Base-by-base conservation (phyloP, 106 monocot species). In the Allium fistulosum region DNA sequence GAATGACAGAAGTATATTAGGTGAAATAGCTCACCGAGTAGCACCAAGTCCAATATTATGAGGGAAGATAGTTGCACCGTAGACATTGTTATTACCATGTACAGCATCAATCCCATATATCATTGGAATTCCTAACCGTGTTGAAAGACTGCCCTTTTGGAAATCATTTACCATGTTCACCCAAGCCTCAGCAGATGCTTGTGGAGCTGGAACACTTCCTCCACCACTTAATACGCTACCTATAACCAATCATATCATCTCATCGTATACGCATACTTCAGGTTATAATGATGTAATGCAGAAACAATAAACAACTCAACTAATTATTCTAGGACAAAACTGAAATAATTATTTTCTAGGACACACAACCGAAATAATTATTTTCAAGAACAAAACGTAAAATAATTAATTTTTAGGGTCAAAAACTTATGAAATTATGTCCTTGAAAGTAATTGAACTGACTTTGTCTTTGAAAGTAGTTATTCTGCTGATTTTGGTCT, bases 41-140 rank as follows among this genome's bases (percentile, higher is more conserved):
- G 84, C 84, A 48, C 84, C 84, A 70, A 84, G 80, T 14, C 80
- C 84, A 17, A 84, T 48, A 48, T 84, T 84, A 62, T 84, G 84
- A 69, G 84, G 84, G 58, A 84, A 84, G 64, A 84, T 76, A 16
- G 80, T 80, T 26, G 84, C 80, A 12, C 76, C 76, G 48, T 80
- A 84, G 51, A 77, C 84, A 76, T 84, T 84, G 46, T 84, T 84
- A 50, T 84, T 65, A 46, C 84, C 84, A 71, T 84, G 84, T 62
- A 84, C 76, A 10, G 80, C 84, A 73, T 84, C 84, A 26, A 84
- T 84, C 10, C 84, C 84, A 74, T 84, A 84, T 53, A 84, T 73
- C 79, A 84, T 80, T 11, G 84, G 84, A 60, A 84, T 84, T n/a
- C 80, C 76, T 3, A 84, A 76, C 12, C 80, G 73, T 3, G 84